These are phyloP conservation scores for Paramarasmius palmivorus DNA, from an alignment of 1,284 basidiomycete genomes.

Conservation along the genomic window DNA sequence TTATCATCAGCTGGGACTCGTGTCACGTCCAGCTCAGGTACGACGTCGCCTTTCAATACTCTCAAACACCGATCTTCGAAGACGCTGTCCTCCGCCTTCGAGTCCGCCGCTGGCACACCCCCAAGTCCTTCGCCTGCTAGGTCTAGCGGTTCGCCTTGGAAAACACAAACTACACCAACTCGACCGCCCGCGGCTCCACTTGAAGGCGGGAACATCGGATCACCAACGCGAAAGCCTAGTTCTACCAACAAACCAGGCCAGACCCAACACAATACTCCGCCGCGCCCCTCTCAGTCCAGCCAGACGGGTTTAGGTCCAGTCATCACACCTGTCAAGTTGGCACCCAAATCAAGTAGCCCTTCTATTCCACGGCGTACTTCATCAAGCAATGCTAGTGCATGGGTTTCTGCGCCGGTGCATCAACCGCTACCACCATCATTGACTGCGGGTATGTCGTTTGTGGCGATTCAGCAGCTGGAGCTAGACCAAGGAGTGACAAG, in stretches of 20 bases:
- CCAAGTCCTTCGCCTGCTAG: constrained; percentile 11
- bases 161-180: not conserved
- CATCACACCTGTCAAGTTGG: constrained; percentile 55
- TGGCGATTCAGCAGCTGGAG: constrained; percentile 83
- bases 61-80: not conserved
- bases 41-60: not conserved
- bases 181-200: not conserved
- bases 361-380: constrained; percentile 18
- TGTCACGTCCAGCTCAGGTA: not conserved
- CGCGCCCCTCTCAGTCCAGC: not conserved
- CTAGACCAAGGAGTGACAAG: constrained; percentile 46
- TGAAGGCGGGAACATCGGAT: no score
- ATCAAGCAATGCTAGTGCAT: constrained; percentile 52
- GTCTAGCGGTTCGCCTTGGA: constrained; percentile 16
- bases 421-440: constrained; percentile 36
- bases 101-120: not conserved
- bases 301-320: constrained; percentile 49
- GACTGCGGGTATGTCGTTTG: constrained; percentile 61
- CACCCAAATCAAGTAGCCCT: constrained; percentile 21
- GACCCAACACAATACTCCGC: not conserved
- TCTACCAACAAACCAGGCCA: not conserved
- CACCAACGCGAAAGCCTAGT: not conserved
- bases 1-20: not conserved
- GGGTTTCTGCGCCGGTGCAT: constrained; percentile 54
- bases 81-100: not conserved